Percentiles rank a stretch among this genome's conserved stretches.
Evolutionary conservation across 768 basidiomycete genomes (phyloP).

Genomic region (Boletus rufocinnamomeus): DNA sequence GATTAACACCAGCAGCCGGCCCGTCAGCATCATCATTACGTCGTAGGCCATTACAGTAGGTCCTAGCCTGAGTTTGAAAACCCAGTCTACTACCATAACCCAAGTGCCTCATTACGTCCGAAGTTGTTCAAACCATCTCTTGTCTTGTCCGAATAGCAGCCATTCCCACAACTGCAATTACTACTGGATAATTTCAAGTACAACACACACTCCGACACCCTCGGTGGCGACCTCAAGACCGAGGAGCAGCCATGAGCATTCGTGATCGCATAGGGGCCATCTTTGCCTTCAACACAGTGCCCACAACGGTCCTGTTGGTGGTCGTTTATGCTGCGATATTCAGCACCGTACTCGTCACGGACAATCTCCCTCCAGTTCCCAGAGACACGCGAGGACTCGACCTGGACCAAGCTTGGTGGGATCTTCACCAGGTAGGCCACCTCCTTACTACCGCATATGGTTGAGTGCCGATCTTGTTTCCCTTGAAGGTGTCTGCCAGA

Average conservation of each 20-base stretch:
- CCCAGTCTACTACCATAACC: too few species aligned
- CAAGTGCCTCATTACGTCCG: neutral
- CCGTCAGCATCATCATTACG: too few species aligned
- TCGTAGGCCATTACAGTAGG: too few species aligned
- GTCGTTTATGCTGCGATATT: slow-evolving; percentile 53
- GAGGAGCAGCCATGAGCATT: slow-evolving; percentile 25
- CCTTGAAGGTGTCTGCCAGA: slow-evolving; percentile 59
- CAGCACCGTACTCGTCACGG: slow-evolving; percentile 47
- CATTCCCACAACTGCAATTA: neutral
- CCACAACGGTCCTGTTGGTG: slow-evolving; percentile 48
- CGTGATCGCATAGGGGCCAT: slow-evolving; percentile 25
- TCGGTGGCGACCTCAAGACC: neutral
- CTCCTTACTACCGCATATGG: neutral
- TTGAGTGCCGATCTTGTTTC: neutral
- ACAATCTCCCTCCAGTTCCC: slow-evolving; percentile 49
- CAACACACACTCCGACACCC: neutral
- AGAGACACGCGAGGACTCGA: slow-evolving; percentile 46
- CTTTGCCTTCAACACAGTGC: slow-evolving; percentile 42
- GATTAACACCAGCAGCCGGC: too few species aligned
- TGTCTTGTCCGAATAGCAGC: neutral
- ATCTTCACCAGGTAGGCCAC: slow-evolving; percentile 52
- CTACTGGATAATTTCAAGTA: neutral
- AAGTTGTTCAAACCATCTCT: neutral
- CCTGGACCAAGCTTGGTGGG: slow-evolving; percentile 55
- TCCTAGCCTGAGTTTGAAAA: too few species aligned